Evolutionary conservation across 2,329 filamentous ascomycete species (phyloP), one percentile per base, ranked within the genome.

Genomic region (Didymella lethalis): DNA sequence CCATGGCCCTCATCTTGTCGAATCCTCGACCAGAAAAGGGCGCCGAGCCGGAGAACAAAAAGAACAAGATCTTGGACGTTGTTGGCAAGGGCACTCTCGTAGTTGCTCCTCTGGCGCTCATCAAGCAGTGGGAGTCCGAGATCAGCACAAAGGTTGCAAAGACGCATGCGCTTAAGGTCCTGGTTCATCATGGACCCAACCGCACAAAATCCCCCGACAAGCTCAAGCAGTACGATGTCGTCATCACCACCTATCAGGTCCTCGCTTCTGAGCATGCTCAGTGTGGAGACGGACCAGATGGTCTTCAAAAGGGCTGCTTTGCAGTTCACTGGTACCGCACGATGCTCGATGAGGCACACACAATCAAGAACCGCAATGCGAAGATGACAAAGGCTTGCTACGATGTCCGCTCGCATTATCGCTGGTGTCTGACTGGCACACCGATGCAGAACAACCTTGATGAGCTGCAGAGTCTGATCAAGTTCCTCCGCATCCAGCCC

Each of bases 381-480:
- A 99, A 99, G 79, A 89, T 92, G 40, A 97, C 94, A 1, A 93
- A 97, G 75, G 93, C 95, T 1, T 95, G 91, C 65, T 99, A 89
- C 73, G 91, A 91, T 1, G 79, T 99, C 31, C 84, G 89, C 29
- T 89, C 92, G 20, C 90, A 95, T 75, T 98, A 97, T 71, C 86
- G 95, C 61, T 99, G 95, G 95, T 98, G 95, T 73, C 80, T 99
- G 62, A 97, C 93, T 0, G 95, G 95, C 52, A 99, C 95, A 1
- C 95, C 95, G 0, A 93, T 99, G 89, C 95, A 99, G 75, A 99
- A 99, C 79, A 98, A 97, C 69, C 85, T 99, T 6, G 95, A 99
- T 65, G 95, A 99, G 77, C 81, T 99, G 50, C 95, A 99, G 74
- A 96, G 92, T 66, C 81, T 99, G 53, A 92, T 99, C 75, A 91